These are phyloP conservation scores for Acephala macrosclerotiorum DNA, from an alignment of 2,329 filamentous ascomycete genomes.

Conservation along the genomic window DNA sequence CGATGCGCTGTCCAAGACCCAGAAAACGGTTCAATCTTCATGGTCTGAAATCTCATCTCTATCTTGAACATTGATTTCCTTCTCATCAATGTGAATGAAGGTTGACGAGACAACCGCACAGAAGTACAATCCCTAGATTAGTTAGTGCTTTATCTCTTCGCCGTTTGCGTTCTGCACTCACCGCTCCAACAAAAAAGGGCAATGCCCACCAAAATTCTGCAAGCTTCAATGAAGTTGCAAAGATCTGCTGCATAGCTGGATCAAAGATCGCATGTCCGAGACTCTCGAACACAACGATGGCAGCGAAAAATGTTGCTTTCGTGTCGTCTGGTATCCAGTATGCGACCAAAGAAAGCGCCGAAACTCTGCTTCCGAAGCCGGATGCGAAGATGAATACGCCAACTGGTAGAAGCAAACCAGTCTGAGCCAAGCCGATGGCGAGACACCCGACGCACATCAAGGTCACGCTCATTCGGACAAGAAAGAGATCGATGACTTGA, in stretches of 20 bases:
- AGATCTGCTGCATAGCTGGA: conserved; percentile 41
- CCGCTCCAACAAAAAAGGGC: conserved; percentile 43
- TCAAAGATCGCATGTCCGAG: conserved; percentile 42
- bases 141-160: conserved; percentile 5
- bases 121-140: conserved; percentile 20
- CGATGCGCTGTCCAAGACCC: background rate
- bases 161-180: conserved; percentile 29
- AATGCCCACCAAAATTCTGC: conserved; percentile 37
- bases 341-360: conserved; percentile 39
- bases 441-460: conserved; percentile 39
- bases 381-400: conserved; percentile 41
- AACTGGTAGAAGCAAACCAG: conserved; percentile 31
- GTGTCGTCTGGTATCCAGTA: conserved; percentile 37
- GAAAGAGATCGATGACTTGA: conserved; percentile 37
- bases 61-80: background rate
- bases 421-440: conserved; percentile 34
- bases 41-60: conserved; percentile 2
- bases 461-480: conserved; percentile 37
- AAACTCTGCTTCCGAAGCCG: conserved; percentile 43
- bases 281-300: conserved; percentile 42
- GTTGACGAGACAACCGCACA: conserved; percentile 16
- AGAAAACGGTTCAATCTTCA: background rate
- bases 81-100: conserved; percentile 14
- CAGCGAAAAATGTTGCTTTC: conserved; percentile 41
- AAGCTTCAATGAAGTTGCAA: conserved; percentile 37